Conservation (phyloP, 495 filamentous ascomycete genomes). For the Pyrenopolyporus hunteri region DNA sequence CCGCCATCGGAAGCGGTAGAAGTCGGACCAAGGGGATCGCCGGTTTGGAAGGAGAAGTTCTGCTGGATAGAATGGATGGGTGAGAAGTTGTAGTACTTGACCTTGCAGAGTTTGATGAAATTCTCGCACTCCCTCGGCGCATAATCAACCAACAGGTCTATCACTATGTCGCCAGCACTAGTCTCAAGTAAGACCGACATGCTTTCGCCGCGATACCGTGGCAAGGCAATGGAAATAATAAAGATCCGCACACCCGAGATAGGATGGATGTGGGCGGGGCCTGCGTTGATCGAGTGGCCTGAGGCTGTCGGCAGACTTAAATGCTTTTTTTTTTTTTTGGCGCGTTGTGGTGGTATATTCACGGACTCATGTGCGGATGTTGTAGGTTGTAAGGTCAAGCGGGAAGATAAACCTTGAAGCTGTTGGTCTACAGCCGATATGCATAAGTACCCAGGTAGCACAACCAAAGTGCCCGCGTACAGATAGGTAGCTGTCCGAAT, state of each 20-base stretch:
- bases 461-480: background rate
- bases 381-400: no score
- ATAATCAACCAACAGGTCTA: constrained; percentile 86
- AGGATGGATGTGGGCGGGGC: no score
- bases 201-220: constrained; percentile 12
- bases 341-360: no score
- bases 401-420: no score
- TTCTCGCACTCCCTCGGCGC: constrained; percentile 91
- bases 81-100: constrained; percentile 98
- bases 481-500: background rate
- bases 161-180: constrained; percentile 88
- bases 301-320: no score
- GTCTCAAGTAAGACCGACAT: constrained; percentile 88
- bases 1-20: constrained; percentile 86
- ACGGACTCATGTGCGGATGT: no score
- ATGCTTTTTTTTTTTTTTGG: no score
- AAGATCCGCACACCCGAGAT: no score
- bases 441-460: no score
- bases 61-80: constrained; percentile 87
- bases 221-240: background rate
- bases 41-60: constrained; percentile 92
- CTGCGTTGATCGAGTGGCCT: no score
- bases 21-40: constrained; percentile 87
- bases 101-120: constrained; percentile 96
- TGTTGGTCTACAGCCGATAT: no score